Base-by-base conservation (phyloP, 139 green algal species). In the Auxenochlorella protothecoides region DNA sequence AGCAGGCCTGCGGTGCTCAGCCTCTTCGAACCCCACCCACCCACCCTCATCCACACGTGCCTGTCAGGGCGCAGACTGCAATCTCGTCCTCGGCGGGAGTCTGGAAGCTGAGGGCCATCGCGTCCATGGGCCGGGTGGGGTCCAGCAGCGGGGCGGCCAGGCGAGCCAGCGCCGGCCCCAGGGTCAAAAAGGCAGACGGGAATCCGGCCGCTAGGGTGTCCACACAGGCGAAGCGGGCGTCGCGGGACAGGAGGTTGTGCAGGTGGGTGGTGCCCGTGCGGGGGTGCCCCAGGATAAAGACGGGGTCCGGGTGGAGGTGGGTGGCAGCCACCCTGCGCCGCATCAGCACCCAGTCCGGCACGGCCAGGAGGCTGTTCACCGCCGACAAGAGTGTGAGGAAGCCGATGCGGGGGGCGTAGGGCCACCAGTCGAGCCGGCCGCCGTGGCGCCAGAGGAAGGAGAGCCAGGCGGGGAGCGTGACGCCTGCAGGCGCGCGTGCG, bases 181-280 rank as follows among this genome's bases (percentile, higher is more conserved):
- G 52, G 16, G 53, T 70, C 5, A 89, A 65, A 65, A 89, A 92
- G 52, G 76, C 76, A 16, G 75, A 83, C 5, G 87, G 87, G 76
- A 90, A 89, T 67, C 84, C 85, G 44, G 76, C 82, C 7, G 88
- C 64, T 52, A 88, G 89, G 15, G 81, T 90, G 73, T 61, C 83
- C 3, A 74, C 78, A 66, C 79, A 85, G 9, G 78, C 81, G 79
- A 89, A 91, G 9, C 72, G 60, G 5, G 75, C 68, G 74, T 88
- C 82, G 4, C 69, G 63, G 0, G 81, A 68, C 53, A 91, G 75
- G 61, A 87, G 72, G 76, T 91, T 90, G 79, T 91, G 86, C 55
- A 90, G 66, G 76, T 88, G 85, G 5, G 87, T 92, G 66, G 87
- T 92, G 44, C 87, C 86, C 2, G 84, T 87, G 59, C 85, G 76